phyloP scores from a whole-genome alignment of 2,329 filamentous ascomycete species.

The Neonectria punicea region DNA sequence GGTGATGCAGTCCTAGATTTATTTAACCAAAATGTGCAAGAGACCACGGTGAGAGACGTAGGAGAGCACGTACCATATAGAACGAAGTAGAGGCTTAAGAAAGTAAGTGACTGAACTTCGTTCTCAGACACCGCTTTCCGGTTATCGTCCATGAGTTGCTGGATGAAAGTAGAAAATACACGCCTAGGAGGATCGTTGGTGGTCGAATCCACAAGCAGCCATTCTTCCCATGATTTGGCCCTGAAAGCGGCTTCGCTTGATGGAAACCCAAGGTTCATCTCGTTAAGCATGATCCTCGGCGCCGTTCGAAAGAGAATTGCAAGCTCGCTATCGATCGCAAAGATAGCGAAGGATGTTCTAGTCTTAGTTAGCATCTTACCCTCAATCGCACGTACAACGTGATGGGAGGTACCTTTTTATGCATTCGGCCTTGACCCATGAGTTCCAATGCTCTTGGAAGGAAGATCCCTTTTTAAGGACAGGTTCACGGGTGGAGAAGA shows the following conservation, averaged over 20 bases:
- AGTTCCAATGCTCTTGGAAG: not conserved
- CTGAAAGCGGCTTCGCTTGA: not conserved
- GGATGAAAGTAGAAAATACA: not conserved
- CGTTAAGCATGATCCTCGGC: not conserved
- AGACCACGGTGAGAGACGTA: not conserved
- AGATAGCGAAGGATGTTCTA: not conserved
- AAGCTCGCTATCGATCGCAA: not conserved
- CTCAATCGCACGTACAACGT: rapidly evolving
- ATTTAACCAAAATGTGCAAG: not conserved
- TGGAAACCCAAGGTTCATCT: not conserved
- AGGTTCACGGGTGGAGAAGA: not conserved
- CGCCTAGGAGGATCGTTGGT: not conserved
- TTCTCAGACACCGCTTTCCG: not conserved
- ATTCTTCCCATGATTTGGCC: not conserved
- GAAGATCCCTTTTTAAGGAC: not conserved
- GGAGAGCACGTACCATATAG: not conserved
- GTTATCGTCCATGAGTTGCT: not conserved
- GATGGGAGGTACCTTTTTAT: not conserved
- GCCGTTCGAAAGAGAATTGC: not conserved
- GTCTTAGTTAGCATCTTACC: not conserved
- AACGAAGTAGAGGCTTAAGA: not conserved
- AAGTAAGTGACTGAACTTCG: not conserved
- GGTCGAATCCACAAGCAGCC: not conserved
- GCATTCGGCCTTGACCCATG: not conserved
- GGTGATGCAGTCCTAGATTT: not conserved